Conservation (phyloP, 169 alveolate species). For the Cryptosporidium sp. region DNA sequence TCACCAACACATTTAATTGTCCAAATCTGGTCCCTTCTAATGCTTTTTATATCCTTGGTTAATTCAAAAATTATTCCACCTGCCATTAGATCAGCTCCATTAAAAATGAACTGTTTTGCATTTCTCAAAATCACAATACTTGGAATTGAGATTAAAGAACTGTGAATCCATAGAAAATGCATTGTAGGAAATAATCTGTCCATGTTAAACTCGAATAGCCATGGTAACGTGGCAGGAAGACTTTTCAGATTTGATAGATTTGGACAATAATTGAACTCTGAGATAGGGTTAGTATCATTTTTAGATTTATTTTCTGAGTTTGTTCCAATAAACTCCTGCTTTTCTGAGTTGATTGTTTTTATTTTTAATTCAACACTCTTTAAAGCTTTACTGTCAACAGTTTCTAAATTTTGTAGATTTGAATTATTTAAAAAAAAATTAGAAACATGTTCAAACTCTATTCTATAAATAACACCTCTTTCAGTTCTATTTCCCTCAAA, state of each 20-base stretch:
- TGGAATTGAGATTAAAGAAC: slow-evolving; percentile 9
- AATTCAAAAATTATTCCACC: slow-evolving; percentile 34
- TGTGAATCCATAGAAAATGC: slow-evolving; percentile 60
- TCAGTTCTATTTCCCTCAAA: slow-evolving; percentile 6
- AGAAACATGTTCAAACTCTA: slow-evolving; percentile 23
- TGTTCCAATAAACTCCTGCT: not conserved
- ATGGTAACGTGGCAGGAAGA: slow-evolving; percentile 35
- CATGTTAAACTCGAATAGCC: slow-evolving; percentile 31
- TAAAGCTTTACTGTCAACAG: not conserved
- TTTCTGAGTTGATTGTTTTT: not conserved
- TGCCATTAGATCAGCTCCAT: slow-evolving; percentile 72
- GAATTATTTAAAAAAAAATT: not conserved
- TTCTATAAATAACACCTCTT: slow-evolving; percentile 38
- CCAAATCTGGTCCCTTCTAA: slow-evolving; percentile 66
- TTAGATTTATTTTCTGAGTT: not conserved
- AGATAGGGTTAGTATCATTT: not conserved
- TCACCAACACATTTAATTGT: slow-evolving; percentile 30
- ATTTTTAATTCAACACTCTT: not conserved
- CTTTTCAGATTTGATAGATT: slow-evolving; percentile 14
- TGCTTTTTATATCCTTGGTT: not conserved
- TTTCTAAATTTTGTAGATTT: not conserved
- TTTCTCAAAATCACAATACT: not conserved
- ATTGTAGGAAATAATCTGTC: slow-evolving; percentile 36
- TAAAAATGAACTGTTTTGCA: slow-evolving; percentile 44
- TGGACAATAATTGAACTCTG: not conserved